Conservation (phyloP, 352 stramenopile species). For the Globisporangium emineosum region DNA sequence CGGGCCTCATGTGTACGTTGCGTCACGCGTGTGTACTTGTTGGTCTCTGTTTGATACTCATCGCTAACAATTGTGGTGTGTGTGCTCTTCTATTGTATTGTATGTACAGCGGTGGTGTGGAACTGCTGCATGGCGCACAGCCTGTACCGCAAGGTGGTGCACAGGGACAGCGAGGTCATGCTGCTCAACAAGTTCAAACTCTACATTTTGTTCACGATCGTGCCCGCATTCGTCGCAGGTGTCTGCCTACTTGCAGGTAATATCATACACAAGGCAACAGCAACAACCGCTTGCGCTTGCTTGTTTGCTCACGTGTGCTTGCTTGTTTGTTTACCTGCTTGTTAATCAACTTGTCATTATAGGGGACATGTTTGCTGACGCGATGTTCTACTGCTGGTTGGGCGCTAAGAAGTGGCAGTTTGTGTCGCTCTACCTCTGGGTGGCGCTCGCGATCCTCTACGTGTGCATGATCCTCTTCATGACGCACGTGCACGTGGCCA, state of each 20-base stretch:
- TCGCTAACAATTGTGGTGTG: too few relatives aligned
- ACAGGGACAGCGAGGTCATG: constrained; percentile 57
- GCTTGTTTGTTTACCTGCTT: constrained; percentile 9
- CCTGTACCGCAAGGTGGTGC: constrained; percentile 67
- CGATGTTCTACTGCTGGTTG: constrained; percentile 83
- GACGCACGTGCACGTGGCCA: constrained; percentile 55
- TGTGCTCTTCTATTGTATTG: background rate
- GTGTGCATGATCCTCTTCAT: constrained; percentile 62
- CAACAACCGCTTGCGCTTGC: background rate
- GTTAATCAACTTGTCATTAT: background rate
- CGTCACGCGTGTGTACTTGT: background rate
- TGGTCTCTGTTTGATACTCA: too few relatives aligned
- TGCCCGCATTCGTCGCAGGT: constrained; percentile 38
- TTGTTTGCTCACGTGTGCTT: constrained; percentile 2
- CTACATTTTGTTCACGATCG: constrained; percentile 48
- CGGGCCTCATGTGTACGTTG: constrained; percentile 52
- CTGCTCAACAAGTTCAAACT: constrained; percentile 58
- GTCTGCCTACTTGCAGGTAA: constrained; percentile 35
- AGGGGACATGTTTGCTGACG: constrained; percentile 29
- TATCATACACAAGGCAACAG: background rate
- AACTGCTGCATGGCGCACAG: constrained; percentile 70
- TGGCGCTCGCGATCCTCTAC: constrained; percentile 60
- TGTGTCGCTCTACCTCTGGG: constrained; percentile 61
- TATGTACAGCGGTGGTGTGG: constrained; percentile 43
- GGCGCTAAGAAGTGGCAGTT: constrained; percentile 42